phyloP scores from a whole-genome alignment of 2,329 filamentous ascomycete genomes.

The Pyrenochaeta sp. region DNA sequence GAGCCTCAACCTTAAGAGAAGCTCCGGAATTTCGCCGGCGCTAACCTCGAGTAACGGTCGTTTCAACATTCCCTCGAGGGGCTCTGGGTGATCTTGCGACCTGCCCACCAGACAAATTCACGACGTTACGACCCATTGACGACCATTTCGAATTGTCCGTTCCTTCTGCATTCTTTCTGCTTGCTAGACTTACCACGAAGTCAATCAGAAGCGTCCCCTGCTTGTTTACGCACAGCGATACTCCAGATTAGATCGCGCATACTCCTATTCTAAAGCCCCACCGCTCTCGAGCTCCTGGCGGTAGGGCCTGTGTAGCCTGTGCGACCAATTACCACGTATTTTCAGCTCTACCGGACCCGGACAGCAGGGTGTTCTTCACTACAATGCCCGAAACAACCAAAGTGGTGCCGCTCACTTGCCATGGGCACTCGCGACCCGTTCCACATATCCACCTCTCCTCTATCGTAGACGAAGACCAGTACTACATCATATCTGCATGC shows the following conservation, averaged over 20 bases:
- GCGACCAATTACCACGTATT: neutral
- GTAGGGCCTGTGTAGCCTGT: slow-evolving; percentile 1
- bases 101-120: slow-evolving; percentile 25
- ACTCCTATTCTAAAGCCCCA: slow-evolving; percentile 16
- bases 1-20: neutral
- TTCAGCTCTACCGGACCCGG: neutral
- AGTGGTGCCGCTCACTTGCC: slow-evolving; percentile 90
- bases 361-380: slow-evolving; percentile 7
- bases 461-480: slow-evolving; percentile 81
- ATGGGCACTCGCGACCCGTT: slow-evolving; percentile 91
- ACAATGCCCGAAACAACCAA: slow-evolving; percentile 55
- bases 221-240: slow-evolving; percentile 13
- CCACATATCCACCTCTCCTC: slow-evolving; percentile 91
- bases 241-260: slow-evolving; percentile 20
- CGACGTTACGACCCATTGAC: slow-evolving; percentile 45
- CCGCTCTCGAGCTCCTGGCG: slow-evolving; percentile 16
- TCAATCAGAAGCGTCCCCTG: slow-evolving; percentile 5
- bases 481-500: slow-evolving; percentile 92
- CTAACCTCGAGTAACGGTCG: slow-evolving; percentile 18
- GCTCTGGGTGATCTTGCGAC: slow-evolving; percentile 14
- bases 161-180: slow-evolving; percentile 19
- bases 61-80: slow-evolving; percentile 27
- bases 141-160: slow-evolving; percentile 29
- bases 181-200: slow-evolving; percentile 5
- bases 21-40: slow-evolving; percentile 14